Evolutionary conservation across 176 grass and related monocot species (phyloP).

Genomic region (barley (Hordeum vulgare)): DNA sequence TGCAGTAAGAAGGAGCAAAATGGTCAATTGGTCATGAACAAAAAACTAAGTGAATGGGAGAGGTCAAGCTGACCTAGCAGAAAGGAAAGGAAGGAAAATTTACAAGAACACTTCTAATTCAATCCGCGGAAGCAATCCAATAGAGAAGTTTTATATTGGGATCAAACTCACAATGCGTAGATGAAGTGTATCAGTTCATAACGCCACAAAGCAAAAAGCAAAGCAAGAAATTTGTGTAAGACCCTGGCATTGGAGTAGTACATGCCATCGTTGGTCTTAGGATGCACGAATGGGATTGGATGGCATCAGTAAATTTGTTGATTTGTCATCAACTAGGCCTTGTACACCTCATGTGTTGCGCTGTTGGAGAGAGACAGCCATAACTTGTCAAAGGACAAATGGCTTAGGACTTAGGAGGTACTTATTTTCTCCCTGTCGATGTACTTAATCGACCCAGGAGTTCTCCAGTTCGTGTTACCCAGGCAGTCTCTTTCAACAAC

Average conservation of each 20-base stretch:
- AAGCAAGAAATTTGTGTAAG: background rate
- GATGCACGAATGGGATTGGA: constrained; percentile 1
- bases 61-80: background rate
- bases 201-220: background rate
- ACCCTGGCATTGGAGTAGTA: background rate
- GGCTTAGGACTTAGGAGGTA: background rate
- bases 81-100: background rate
- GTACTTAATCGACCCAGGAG: background rate
- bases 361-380: background rate
- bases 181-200: background rate
- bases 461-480: background rate
- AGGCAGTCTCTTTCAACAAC: background rate
- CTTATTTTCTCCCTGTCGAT: background rate
- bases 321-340: background rate
- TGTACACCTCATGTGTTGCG: background rate
- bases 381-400: background rate
- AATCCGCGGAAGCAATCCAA: background rate
- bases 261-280: background rate
- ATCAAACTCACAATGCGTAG: background rate
- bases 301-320: background rate
- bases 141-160: background rate
- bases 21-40: background rate
- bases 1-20: background rate
- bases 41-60: background rate
- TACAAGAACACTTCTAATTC: background rate